Percentiles rank a stretch among this genome's conserved stretches.
These are phyloP conservation scores for Mucor piriformis DNA, from an alignment of 371 early-diverging fungal genomes.

Conservation along the genomic window DNA sequence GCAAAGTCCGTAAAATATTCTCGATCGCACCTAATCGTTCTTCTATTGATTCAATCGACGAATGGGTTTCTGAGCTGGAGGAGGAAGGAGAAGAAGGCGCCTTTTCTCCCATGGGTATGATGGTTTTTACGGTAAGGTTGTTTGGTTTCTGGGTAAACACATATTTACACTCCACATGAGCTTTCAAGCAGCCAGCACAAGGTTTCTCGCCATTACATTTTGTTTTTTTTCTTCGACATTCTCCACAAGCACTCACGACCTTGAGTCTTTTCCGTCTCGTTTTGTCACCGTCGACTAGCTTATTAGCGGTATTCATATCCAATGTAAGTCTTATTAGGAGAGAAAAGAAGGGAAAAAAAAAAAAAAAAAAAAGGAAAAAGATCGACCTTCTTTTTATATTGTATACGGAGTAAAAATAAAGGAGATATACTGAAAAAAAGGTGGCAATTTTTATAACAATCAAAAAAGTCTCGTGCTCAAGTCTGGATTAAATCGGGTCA, in stretches of 20 bases:
- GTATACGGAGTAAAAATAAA: neutral
- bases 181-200: slow-evolving; percentile 33
- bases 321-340: neutral
- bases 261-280: slow-evolving; percentile 39
- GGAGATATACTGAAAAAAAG: neutral
- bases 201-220: slow-evolving; percentile 41
- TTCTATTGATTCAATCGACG: slow-evolving; percentile 33
- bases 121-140: neutral
- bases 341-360: neutral
- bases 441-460: neutral
- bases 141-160: neutral
- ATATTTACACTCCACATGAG: slow-evolving; percentile 37
- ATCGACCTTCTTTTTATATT: too few species aligned
- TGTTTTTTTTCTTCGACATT: slow-evolving; percentile 39
- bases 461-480: slow-evolving; percentile 12
- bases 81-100: neutral
- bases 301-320: slow-evolving; percentile 7
- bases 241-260: slow-evolving; percentile 34
- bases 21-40: slow-evolving; percentile 27
- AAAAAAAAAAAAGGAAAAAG: neutral
- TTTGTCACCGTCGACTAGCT: slow-evolving; percentile 19
- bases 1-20: slow-evolving; percentile 25
- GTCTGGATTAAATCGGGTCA: slow-evolving; percentile 21
- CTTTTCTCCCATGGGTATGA: neutral
- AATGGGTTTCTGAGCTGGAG: neutral